Evolutionary conservation across 2,329 filamentous ascomycete genomes (phyloP), one percentile per base, ranked within the genome.

Genomic region (Colletotrichum sp.): DNA sequence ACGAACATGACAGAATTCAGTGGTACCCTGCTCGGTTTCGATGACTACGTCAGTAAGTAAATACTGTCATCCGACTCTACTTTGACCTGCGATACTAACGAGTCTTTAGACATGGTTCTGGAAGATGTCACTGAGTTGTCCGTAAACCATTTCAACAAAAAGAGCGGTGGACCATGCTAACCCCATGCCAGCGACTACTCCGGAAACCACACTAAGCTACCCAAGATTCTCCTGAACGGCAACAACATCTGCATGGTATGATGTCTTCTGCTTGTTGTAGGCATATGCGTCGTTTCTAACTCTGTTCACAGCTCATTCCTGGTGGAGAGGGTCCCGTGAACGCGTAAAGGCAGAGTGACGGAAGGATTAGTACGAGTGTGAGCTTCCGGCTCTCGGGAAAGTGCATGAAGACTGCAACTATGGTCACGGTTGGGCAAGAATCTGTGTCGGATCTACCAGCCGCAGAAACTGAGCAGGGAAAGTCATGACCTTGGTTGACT

Each of bases 221-320:
- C 96, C 68, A 99, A 99, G 89, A 98, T 99, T 77, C 87, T 99
- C 57, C 88, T 99, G 52, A 99, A 99, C 82, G 97, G 97, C 73
- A 99, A 99, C 88, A 99, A 99, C 82, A 95, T 99, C 79, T 99
- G 96, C 94, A 99, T 99, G 97, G 97, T 98, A 90, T 72, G 89
- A 80, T 8, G 1, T 6, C 9, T 5, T 24, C 18, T 13, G 49
- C 7, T 4, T 13, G 2, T 9, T 15, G 2, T 16, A 18, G 6
- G 18, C 10, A 9, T 8, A 4, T 7, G 32, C 2, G 8, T 8
- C 8, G 1, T 5, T 28, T 21, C 76, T 81, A 49, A 82, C 72
- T 16, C 44, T 6, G 49, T 24, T 18, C n/a, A 18, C 36, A 96
- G 94, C 89, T 96, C 85, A 95, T 95, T 81, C 94, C 94, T 5